Evolutionary conservation across 345 rosid genomes (phyloP), one percentile per base, ranked within the genome.

Genomic region (Sonneratia caseolaris): DNA sequence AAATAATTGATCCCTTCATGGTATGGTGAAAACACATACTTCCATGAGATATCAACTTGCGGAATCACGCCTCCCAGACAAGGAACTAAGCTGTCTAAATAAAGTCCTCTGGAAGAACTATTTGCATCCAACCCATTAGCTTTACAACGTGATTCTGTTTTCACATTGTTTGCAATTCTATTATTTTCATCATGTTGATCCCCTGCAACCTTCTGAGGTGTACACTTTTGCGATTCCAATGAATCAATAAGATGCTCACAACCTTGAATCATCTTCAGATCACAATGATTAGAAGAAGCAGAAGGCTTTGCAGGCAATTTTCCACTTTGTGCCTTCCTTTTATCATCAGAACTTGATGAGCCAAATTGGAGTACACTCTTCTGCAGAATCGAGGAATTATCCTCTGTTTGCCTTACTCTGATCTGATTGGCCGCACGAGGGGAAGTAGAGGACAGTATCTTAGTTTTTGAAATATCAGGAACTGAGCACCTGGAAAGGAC

Each of bases 1-100:
- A 2, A 61, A n/a, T 7, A 35, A 62, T 14, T 10, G 38, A 62
- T 13, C 3, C 19, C 6, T 27, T 10, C 15, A 13, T 53, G 15
- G 10, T 12, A 66, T 16, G 38, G 27, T 24, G 49, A 43, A 49
- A 75, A 68, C 4, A 66, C 87, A 51, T 85, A 85, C 91, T 75
- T 82, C 91, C 91, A 87, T 21, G 77, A 64, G 70, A 14, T 69
- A 66, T 82, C 79, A n/a, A 72, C 79, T 79, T 77, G 79, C 47
- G 88, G 91, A 68, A 85, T 67, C 19, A 79, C 69, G 64, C 51
- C 70, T 78, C 47, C n/a, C 49, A 42, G 42, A 61, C 68, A 71
- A 66, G 35, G 37, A 38, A 69, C 47, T 16, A 37, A 56, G 18
- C 24, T 9, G 67, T 67, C 66, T 10, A 68, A 14, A 21, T 49